Percentiles rank a stretch among this genome's conserved stretches.
These are phyloP conservation scores for Corynespora cassiicola DNA, from an alignment of 2,329 filamentous ascomycete genomes.

Conservation along the genomic window DNA sequence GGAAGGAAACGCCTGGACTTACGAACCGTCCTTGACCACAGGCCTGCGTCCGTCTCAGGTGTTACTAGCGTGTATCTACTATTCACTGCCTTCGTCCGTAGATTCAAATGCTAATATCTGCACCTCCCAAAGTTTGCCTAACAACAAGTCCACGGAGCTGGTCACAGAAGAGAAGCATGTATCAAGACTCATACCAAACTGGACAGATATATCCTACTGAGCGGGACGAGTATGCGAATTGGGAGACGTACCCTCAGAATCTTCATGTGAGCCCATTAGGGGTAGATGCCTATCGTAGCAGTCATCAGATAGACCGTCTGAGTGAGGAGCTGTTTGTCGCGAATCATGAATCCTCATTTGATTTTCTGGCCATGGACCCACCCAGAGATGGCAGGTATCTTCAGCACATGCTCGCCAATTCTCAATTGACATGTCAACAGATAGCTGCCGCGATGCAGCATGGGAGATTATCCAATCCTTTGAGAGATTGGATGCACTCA, in stretches of 20 bases:
- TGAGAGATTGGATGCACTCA: constrained; percentile 4
- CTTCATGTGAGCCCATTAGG: constrained; percentile 2
- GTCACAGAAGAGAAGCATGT: no score
- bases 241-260: constrained; percentile 12
- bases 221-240: constrained; percentile 1
- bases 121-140: no score
- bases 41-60: no score
- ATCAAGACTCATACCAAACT: no score
- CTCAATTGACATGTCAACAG: constrained; percentile 3
- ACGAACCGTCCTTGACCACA: no score
- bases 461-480: constrained; percentile 1
- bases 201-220: constrained; percentile 3
- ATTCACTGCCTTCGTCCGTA: no score
- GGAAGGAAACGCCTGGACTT: no score
- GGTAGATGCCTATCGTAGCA: constrained; percentile 6
- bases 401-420: no score
- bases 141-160: no score
- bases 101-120: no score
- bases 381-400: constrained; percentile 2
- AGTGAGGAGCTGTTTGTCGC: constrained; percentile 10
- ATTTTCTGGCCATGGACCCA: constrained; percentile 1
- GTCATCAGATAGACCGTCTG: constrained; percentile 3
- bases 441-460: constrained; percentile 2
- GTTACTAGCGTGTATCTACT: no score
- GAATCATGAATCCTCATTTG: constrained; percentile 7